Evolutionary conservation across 441 rosid species (phyloP), one percentile per base, ranked within the genome.

Genomic region (Rhodomyrtus psidioides): DNA sequence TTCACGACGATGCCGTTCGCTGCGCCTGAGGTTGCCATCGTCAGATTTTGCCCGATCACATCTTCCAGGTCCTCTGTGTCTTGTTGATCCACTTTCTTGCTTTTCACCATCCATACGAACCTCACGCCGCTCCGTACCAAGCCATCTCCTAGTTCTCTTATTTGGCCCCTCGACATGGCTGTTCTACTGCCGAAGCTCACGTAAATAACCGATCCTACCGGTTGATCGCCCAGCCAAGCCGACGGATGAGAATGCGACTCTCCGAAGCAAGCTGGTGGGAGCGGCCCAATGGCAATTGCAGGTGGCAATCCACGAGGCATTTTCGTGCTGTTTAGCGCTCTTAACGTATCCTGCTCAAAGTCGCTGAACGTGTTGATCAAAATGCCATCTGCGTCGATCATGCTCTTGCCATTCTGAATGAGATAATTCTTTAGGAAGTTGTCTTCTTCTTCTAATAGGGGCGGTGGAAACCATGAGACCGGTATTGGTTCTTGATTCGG

Each of bases 141-240:
- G 24, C 90, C 93, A 42, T 83, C 60, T 42, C 90, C 91, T 7
- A 91, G 59, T 83, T 91, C 94, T 86, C 74, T 88, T 34, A 87
- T 65, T 83, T 91, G 95, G 83, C 88, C 92, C 87, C 86, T 86
- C 6, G 91, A 87, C 84, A 88, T 76, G 19, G 88, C 85, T 51
- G 92, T 91, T 74, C 92, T 90, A 62, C 93, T 91, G 12, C 93
- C 92, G 74, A 93, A 91, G 85, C 89, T 89, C 26, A 91, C 87
- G 60, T 54, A 87, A 51, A 90, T 19, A 39, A 91, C 91, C 1
- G 92, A 91, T 21, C 85, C 81, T 2, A 55, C 15, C 14, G 82
- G 87, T 83, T 90, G 93, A 82, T 88, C 82, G 53, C 85, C 87
- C 49, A 91, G 89, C 91, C 91, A 91, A 70, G 57, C 82, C 26